phyloP scores from a whole-genome alignment of 2,329 filamentous ascomycete species.

The Calonectria crousiana region DNA sequence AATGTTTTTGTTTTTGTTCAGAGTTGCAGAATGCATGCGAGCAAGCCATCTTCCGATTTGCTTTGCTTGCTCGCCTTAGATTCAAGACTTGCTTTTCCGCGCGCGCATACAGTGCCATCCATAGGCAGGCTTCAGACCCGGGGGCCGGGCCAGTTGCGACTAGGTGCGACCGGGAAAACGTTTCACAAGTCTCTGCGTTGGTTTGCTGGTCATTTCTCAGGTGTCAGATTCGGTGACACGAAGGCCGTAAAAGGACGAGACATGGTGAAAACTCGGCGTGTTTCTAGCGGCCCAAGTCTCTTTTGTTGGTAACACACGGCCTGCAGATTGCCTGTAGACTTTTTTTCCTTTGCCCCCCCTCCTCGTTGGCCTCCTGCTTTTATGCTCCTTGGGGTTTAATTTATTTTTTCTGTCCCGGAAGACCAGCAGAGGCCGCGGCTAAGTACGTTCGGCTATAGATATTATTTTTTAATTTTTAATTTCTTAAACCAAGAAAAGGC shows the following conservation, averaged over 20 bases:
- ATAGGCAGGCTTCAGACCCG: background rate
- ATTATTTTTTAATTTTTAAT: background rate
- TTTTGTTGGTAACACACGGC: constrained; percentile 7
- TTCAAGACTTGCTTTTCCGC: constrained; percentile 15
- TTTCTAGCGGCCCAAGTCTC: constrained; percentile 7
- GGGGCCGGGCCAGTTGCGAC: constrained; percentile 32
- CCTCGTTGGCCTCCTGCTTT: background rate
- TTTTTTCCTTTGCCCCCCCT: background rate
- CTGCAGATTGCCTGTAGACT: constrained; percentile 4
- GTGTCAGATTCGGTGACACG: constrained; percentile 20
- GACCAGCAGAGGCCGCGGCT: background rate
- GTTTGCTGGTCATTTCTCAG: constrained; percentile 22
- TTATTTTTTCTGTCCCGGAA: background rate
- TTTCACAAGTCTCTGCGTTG: constrained; percentile 28
- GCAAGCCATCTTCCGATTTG: background rate
- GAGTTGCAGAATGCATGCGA: constrained; percentile 12
- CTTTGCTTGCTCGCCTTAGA: background rate
- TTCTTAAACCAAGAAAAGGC: background rate
- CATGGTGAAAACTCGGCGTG: constrained; percentile 17
- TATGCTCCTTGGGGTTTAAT: background rate
- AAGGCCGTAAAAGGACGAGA: constrained; percentile 7
- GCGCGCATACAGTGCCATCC: constrained; percentile 4
- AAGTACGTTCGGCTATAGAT: constrained; percentile 5
- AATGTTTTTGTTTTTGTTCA: background rate
- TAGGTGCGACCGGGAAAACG: constrained; percentile 33